Evolutionary conservation across 2,329 filamentous ascomycete species (phyloP), one percentile per base, ranked within the genome.

Genomic region (Monosporascus sp.): DNA sequence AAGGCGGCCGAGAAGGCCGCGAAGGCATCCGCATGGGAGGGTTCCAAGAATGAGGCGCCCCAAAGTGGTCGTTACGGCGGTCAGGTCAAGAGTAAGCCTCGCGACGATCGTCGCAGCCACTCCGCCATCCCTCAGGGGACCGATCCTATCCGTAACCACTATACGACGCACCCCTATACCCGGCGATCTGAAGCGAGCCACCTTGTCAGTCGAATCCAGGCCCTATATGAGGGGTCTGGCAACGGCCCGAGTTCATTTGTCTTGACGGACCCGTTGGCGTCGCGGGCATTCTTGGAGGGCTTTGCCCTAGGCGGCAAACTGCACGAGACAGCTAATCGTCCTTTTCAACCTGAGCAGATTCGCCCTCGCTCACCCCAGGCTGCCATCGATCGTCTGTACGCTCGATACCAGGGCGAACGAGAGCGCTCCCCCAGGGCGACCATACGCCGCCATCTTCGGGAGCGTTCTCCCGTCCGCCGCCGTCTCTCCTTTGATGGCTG

Each of bases 281-380:
- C 58, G 2, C 62, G 57, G 34, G 64, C 62, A 49, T 68, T 61
- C 48, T 50, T 68, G 25, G 56, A 66, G 50, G 64, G 65, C 27
- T 57, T 67, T 17, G 57, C 61, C 14, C 22, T 65, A 24, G 62
- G 62, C 5, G 18, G 27, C 7, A 48, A 37, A 7, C 49, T 61
- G 14, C 47, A 37, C 1, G 49, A 49, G 11, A 38, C 48, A 9
- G 45, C 51, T 22, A 39, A 17, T 11, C 42, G 41, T 18, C 45
- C n/a, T 50, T 34, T 4, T 14, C 17, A 39, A 5, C 17, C 18
- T 18, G 17, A 45, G 51, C 39, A 24, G n/a, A 14, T 42, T 44
- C 44, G 45, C 8, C 45, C 37, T 27, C 52, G 49, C 27, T 45
- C 49, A 18, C 42, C 24, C 42, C 42, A 27, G 11, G 24, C 42